Evolutionary conservation across 495 filamentous ascomycete species (phyloP).

Genomic region (Hypoxylon intermedium): DNA sequence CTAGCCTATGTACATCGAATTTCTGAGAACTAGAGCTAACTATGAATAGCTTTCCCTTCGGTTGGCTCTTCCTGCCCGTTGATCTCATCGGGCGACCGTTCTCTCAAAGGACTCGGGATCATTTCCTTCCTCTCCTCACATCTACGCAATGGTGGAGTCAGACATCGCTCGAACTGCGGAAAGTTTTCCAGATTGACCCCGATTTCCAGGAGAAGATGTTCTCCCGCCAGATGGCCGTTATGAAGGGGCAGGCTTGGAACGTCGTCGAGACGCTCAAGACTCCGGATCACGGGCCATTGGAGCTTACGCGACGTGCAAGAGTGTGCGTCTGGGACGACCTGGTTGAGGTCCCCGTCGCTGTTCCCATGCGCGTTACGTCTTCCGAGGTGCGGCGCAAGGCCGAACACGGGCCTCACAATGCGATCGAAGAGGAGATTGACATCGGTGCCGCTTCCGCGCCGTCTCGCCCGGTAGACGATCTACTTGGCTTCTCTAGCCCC

Average conservation of each 20-base stretch:
- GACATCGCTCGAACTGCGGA: constrained; percentile 82
- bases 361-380: constrained; percentile 83
- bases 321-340: constrained; percentile 98
- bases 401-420: constrained; percentile 46
- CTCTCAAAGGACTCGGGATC: constrained; percentile 86
- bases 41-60: constrained; percentile 82
- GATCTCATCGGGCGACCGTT: constrained; percentile 96
- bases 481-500: constrained; percentile 70
- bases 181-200: constrained; percentile 85
- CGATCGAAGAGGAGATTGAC: constrained; percentile 83
- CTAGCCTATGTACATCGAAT: not conserved
- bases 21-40: constrained; percentile 23
- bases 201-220: constrained; percentile 99
- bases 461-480: constrained; percentile 56
- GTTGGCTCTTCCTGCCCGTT: constrained; percentile 97
- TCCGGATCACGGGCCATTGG: constrained; percentile 88
- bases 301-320: constrained; percentile 85
- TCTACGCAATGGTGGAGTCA: constrained; percentile 97
- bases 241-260: constrained; percentile 99
- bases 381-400: constrained; percentile 74
- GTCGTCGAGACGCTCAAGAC: constrained; percentile 96
- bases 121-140: constrained; percentile 92
- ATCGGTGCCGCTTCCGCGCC: constrained; percentile 70
- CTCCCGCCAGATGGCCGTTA: constrained; percentile 92
- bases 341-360: constrained; percentile 92